Evolutionary conservation across 805 yeast species (phyloP).

Genomic region (Nakazawaea molendinolei): DNA sequence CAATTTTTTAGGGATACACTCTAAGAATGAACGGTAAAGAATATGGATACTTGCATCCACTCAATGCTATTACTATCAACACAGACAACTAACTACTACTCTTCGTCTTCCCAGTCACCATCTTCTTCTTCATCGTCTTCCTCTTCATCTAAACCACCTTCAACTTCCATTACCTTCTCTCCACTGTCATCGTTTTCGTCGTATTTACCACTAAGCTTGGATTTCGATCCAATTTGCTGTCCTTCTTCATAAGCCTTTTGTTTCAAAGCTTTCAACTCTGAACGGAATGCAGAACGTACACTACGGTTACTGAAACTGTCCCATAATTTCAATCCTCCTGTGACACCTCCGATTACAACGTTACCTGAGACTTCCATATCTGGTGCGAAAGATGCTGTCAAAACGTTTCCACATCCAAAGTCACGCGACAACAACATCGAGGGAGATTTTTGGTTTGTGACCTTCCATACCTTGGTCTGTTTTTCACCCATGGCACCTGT

Average conservation of each 20-base stretch:
- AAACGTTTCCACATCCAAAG: conserved; percentile 89
- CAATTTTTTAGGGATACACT: too few relatives aligned
- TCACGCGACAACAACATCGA: conserved; percentile 88
- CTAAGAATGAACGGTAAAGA: background rate
- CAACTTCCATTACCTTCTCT: conserved; percentile 58
- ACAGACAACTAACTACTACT: too few relatives aligned
- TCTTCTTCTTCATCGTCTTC: conserved; percentile 51
- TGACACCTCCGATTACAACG: conserved; percentile 81
- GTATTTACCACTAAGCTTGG: conserved; percentile 74
- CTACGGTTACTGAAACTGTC: conserved; percentile 79
- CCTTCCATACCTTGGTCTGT: conserved; percentile 81
- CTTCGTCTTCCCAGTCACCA: conserved; percentile 10
- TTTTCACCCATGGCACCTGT: conserved; percentile 93
- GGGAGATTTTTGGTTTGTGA: conserved; percentile 51
- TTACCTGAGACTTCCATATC: conserved; percentile 84
- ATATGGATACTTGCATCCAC: too few relatives aligned
- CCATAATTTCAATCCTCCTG: conserved; percentile 84
- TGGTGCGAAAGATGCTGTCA: conserved; percentile 75
- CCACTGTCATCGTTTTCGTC: conserved; percentile 29
- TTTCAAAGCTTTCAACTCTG: conserved; percentile 50
- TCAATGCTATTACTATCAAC: too few relatives aligned
- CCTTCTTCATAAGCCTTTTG: conserved; percentile 53
- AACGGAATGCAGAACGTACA: conserved; percentile 63
- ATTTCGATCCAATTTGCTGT: conserved; percentile 45
- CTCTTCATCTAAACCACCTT: conserved; percentile 48